Percentiles rank a stretch among this genome's conserved stretches.
These are phyloP conservation scores for Umbelopsis isabellina DNA, from an alignment of 192 early-diverging fungal species.

Conservation along the genomic window DNA sequence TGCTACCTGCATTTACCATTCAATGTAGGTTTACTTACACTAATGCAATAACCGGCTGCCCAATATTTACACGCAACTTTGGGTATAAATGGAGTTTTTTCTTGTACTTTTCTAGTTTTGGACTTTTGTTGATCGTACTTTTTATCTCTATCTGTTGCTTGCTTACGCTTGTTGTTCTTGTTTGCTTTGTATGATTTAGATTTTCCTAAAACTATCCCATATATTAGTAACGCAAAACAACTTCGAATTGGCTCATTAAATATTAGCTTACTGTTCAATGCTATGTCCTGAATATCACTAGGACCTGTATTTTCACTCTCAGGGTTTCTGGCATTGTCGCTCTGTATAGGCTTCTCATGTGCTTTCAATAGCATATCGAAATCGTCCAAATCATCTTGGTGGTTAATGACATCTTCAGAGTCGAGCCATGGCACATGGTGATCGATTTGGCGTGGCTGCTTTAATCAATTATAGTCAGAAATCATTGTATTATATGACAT, in stretches of 20 bases:
- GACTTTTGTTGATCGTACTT: neutral
- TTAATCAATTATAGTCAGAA: too few relatives aligned
- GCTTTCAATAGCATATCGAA: conserved; percentile 9
- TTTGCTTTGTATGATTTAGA: neutral
- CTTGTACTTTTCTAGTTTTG: neutral
- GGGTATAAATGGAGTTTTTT: conserved; percentile 7
- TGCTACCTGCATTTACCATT: neutral
- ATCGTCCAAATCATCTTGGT: neutral
- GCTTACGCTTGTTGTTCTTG: neutral
- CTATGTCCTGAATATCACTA: too few relatives aligned
- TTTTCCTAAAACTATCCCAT: too few relatives aligned
- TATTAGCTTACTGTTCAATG: too few relatives aligned
- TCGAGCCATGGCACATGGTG: too few relatives aligned
- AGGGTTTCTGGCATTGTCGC: neutral
- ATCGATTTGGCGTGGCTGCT: too few relatives aligned
- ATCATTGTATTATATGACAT: too few relatives aligned
- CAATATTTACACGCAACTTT: neutral
- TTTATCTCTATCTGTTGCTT: neutral
- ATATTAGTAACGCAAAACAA: too few relatives aligned
- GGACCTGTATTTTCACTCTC: neutral
- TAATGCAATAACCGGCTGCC: neutral
- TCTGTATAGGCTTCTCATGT: neutral
- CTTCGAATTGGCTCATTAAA: neutral
- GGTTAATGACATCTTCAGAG: too few relatives aligned
- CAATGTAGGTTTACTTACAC: neutral